phyloP scores from a whole-genome alignment of 768 basidiomycete genomes.

The Trametes cinnabarina region DNA sequence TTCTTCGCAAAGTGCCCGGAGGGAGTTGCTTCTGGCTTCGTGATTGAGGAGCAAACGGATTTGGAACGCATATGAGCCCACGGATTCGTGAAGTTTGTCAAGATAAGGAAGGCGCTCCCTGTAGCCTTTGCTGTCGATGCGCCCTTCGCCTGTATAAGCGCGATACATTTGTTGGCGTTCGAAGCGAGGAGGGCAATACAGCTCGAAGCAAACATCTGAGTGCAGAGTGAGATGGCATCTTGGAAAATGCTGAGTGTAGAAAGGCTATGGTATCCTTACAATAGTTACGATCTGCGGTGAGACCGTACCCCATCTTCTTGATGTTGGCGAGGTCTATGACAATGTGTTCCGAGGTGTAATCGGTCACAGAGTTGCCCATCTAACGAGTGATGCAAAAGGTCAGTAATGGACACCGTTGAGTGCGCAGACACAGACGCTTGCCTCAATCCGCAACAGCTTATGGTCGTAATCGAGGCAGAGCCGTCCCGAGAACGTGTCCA shows the following conservation, averaged over 20 bases:
- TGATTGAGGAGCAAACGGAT: conserved; percentile 56
- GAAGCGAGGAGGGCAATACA: conserved; percentile 59
- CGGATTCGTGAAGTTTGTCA: conserved; percentile 49
- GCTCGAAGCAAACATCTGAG: conserved; percentile 68
- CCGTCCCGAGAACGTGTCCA: conserved; percentile 43
- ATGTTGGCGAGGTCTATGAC: conserved; percentile 56
- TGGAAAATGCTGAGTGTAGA: conserved; percentile 21
- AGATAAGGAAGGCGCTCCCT: conserved; percentile 60
- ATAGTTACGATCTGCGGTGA: conserved; percentile 60
- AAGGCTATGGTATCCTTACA: conserved; percentile 54
- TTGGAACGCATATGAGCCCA: conserved; percentile 71
- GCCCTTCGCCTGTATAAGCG: conserved; percentile 40
- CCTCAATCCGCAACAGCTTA: conserved; percentile 60
- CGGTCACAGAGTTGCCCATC: conserved; percentile 56
- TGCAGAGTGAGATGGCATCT: not conserved
- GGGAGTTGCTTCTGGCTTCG: conserved; percentile 45
- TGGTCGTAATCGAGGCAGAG: conserved; percentile 65
- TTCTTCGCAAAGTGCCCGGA: conserved; percentile 51
- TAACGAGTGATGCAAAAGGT: conserved; percentile 21
- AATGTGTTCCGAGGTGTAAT: conserved; percentile 47
- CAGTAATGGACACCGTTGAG: no score
- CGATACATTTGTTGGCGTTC: conserved; percentile 60
- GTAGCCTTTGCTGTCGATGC: conserved; percentile 42
- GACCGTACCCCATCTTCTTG: conserved; percentile 55
- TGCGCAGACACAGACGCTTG: conserved; percentile 31